phyloP scores from a whole-genome alignment of 1,284 basidiomycete genomes.

The Pholiota adiposa region DNA sequence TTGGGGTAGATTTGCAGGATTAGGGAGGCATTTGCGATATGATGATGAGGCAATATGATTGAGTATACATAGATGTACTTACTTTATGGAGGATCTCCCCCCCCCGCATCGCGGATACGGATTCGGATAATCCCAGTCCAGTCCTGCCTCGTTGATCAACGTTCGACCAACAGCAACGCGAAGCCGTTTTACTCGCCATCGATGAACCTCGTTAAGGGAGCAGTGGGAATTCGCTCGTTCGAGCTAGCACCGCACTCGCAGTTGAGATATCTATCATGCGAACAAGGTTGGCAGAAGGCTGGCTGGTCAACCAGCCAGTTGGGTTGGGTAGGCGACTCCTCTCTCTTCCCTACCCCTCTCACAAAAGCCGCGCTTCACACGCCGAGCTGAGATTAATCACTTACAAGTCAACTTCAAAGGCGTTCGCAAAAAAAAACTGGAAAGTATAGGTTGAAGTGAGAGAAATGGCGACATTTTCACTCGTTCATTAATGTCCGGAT shows the following conservation, averaged over 20 bases:
- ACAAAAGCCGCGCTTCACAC: constrained; percentile 1
- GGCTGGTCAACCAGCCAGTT: too few species aligned
- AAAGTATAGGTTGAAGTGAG: too few species aligned
- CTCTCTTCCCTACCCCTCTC: not conserved
- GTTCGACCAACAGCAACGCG: too few species aligned
- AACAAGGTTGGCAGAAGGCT: too few species aligned
- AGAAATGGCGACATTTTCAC: not conserved
- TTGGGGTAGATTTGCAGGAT: not conserved
- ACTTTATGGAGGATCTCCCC: not conserved
- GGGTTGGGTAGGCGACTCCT: not conserved
- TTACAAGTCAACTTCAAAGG: too few species aligned
- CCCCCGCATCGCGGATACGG: not conserved
- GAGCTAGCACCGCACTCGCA: not conserved
- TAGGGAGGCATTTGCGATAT: too few species aligned
- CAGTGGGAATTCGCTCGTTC: not conserved
- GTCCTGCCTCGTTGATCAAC: not conserved
- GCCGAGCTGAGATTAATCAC: not conserved
- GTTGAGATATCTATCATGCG: too few species aligned
- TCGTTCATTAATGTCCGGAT: not conserved
- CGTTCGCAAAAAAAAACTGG: too few species aligned
- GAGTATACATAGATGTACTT: not conserved
- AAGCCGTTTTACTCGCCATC: too few species aligned
- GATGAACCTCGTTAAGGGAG: not conserved
- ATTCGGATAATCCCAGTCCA: too few species aligned
- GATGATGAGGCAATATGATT: not conserved